phyloP scores from a whole-genome alignment of 179 eudicot genomes.

The Silene noctiflora region DNA sequence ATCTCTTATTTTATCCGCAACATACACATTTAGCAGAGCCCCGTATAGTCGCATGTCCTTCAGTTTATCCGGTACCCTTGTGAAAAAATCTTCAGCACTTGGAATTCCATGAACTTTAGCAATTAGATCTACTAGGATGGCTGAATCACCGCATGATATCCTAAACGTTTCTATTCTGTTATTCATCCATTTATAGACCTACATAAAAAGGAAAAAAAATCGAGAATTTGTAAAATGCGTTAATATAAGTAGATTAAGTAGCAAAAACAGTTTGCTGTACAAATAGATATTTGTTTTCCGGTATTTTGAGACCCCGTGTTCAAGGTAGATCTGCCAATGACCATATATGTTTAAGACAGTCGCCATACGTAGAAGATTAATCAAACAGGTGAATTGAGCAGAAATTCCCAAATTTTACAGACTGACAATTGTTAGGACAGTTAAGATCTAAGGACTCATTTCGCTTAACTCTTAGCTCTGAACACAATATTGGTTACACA shows the following conservation, averaged over 20 bases:
- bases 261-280: not conserved
- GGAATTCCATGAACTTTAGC: conserved; percentile 76
- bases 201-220: conserved; percentile 16
- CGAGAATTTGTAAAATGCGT: not conserved
- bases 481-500: not conserved
- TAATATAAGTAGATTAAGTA: no score
- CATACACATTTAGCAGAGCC: conserved; percentile 82
- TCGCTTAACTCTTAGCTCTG: no score
- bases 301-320: not conserved
- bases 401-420: not conserved
- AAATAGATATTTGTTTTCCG: not conserved
- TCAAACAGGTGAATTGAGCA: not conserved
- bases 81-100: conserved; percentile 74
- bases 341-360: not conserved
- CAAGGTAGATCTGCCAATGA: not conserved
- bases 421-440: no score
- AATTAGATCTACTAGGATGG: conserved; percentile 79
- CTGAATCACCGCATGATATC: conserved; percentile 62
- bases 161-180: conserved; percentile 56
- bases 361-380: not conserved
- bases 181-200: conserved; percentile 93
- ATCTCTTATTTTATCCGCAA: conserved; percentile 48
- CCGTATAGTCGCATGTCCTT: conserved; percentile 74
- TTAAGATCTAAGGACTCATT: no score
- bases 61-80: conserved; percentile 44